Percentiles rank a stretch among this genome's conserved stretches.
Evolutionary conservation across 2,329 filamentous ascomycete genomes (phyloP).

Genomic region (Ophiocordyceps camponoti-rufipedis): DNA sequence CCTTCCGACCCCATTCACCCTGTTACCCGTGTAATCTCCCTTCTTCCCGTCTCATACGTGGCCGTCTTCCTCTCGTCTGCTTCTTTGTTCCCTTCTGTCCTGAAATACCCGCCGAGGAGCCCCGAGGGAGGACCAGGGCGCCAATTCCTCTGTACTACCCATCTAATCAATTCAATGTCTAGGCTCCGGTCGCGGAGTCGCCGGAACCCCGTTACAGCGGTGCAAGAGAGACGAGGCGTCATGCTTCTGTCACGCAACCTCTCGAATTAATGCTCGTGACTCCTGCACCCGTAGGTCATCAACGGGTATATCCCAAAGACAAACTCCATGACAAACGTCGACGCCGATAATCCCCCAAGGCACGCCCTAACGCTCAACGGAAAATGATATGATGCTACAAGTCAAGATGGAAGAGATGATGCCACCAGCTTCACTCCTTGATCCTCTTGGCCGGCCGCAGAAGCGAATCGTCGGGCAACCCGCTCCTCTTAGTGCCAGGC

Average conservation of each 20-base stretch:
- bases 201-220: too few species aligned
- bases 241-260: too few species aligned
- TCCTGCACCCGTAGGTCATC: too few species aligned
- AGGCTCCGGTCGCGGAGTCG: not conserved
- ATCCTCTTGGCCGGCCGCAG: slow-evolving; percentile 42
- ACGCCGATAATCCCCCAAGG: too few species aligned
- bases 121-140: not conserved
- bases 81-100: slow-evolving; percentile 1
- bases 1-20: not conserved
- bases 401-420: not conserved
- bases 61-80: not conserved
- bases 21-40: not conserved
- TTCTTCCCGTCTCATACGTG: not conserved
- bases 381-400: not conserved
- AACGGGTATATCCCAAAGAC: too few species aligned
- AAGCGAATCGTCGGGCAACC: slow-evolving; percentile 64
- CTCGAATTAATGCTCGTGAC: too few species aligned
- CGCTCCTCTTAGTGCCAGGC: slow-evolving; percentile 80
- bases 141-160: not conserved
- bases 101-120: slow-evolving; percentile 4
- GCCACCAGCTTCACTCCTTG: slow-evolving; percentile 26
- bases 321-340: too few species aligned
- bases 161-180: not conserved
- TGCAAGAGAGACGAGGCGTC: too few species aligned
- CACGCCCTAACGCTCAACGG: too few species aligned